phyloP scores from a whole-genome alignment of 2,329 filamentous ascomycete genomes.

The Didymella arachidicola region DNA sequence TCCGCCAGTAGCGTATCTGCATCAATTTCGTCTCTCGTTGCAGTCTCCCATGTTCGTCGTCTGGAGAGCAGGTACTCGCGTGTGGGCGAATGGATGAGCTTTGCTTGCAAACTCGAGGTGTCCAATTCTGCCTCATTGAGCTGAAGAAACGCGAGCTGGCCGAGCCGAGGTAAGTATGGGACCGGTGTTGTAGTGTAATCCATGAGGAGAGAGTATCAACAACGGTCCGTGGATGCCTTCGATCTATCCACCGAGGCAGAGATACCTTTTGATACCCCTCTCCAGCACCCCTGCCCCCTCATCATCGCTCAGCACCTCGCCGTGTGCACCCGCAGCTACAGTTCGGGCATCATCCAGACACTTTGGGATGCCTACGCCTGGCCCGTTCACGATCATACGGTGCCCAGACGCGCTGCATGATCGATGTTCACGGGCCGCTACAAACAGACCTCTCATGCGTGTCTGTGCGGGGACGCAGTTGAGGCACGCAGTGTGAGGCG shows the following conservation, averaged over 20 bases:
- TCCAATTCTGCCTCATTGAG: slow-evolving; percentile 45
- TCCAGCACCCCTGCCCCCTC: slow-evolving; percentile 25
- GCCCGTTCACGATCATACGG: slow-evolving; percentile 19
- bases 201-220: slow-evolving; percentile 30
- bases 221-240: slow-evolving; percentile 8
- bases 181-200: slow-evolving; percentile 21
- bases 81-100: slow-evolving; percentile 31
- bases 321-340: slow-evolving; percentile 27
- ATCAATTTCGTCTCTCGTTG: slow-evolving; percentile 24
- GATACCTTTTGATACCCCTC: slow-evolving; percentile 25
- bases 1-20: slow-evolving; percentile 36
- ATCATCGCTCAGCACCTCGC: slow-evolving; percentile 24
- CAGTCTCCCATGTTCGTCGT: slow-evolving; percentile 7
- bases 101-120: slow-evolving; percentile 36
- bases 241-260: slow-evolving; percentile 15
- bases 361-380: slow-evolving; percentile 18
- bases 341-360: slow-evolving; percentile 13
- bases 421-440: slow-evolving; percentile 17
- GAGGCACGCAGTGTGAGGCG: slow-evolving; percentile 13
- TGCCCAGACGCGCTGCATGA: slow-evolving; percentile 21
- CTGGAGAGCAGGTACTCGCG: slow-evolving; percentile 29
- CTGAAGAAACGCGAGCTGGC: slow-evolving; percentile 41
- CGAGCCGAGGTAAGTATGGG: slow-evolving; percentile 30
- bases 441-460: slow-evolving; percentile 21
- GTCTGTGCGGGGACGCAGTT: slow-evolving; percentile 20